These are phyloP conservation scores for Clonostachys chloroleuca DNA, from an alignment of 2,329 filamentous ascomycete species.

Conservation along the genomic window DNA sequence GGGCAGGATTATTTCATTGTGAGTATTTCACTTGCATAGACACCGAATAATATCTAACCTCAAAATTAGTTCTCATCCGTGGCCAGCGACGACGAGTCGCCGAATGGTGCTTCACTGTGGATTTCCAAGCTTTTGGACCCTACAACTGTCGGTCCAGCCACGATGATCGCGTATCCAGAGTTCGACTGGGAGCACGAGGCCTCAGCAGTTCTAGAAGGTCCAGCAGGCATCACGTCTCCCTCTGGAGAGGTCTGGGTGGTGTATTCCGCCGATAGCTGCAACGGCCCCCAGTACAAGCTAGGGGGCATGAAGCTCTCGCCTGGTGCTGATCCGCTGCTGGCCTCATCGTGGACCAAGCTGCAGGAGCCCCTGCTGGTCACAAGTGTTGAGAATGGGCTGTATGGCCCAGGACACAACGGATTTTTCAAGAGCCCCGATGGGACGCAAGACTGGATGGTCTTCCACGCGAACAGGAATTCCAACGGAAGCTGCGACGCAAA, in stretches of 20 bases:
- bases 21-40: not conserved
- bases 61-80: constrained; percentile 7
- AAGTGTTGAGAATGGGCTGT: constrained; percentile 5
- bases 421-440: constrained; percentile 13
- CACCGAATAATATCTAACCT: not conserved
- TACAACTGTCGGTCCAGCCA: constrained; percentile 4
- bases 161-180: constrained; percentile 8
- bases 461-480: constrained; percentile 7
- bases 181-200: constrained; percentile 7
- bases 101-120: constrained; percentile 10
- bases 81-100: constrained; percentile 4
- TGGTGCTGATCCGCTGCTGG: constrained; percentile 5
- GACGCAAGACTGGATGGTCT: constrained; percentile 10
- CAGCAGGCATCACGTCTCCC: constrained; percentile 6
- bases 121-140: constrained; percentile 7
- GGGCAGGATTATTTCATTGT: constrained; percentile 3
- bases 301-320: constrained; percentile 5
- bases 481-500: constrained; percentile 3
- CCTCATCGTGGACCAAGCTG: constrained; percentile 7
- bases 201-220: constrained; percentile 8
- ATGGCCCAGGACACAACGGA: constrained; percentile 10
- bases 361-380: constrained; percentile 6
- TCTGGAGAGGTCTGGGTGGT: constrained; percentile 7
- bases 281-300: constrained; percentile 8
- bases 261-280: constrained; percentile 11